These are phyloP conservation scores for Setaria viridis DNA, from an alignment of 202 grass and related monocot genomes.

Conservation along the genomic window DNA sequence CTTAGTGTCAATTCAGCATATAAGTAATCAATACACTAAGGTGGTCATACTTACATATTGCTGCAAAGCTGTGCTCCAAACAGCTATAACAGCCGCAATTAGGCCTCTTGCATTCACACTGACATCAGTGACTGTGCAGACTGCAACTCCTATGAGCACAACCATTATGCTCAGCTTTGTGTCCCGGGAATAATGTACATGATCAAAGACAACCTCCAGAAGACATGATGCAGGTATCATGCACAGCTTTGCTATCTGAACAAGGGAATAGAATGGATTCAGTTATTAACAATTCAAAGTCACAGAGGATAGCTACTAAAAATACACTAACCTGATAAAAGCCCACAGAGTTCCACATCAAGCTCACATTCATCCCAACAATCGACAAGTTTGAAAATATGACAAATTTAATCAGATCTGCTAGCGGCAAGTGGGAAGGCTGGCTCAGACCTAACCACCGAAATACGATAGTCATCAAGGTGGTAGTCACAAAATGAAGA, in stretches of 20 bases:
- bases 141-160: conserved; percentile 80
- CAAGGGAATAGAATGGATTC: conserved; percentile 27
- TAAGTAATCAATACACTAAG: neutral
- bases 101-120: conserved; percentile 81
- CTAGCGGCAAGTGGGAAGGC: conserved; percentile 76
- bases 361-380: conserved; percentile 92
- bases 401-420: conserved; percentile 80
- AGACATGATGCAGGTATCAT: conserved; percentile 95
- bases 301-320: conserved; percentile 7
- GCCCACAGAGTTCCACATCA: conserved; percentile 97
- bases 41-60: conserved; percentile 85
- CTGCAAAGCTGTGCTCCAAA: conserved; percentile 86
- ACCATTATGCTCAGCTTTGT: conserved; percentile 95
- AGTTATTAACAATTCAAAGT: neutral
- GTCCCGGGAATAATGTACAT: conserved; percentile 74
- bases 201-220: conserved; percentile 85
- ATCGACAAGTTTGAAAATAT: conserved; percentile 86
- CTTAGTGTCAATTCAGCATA: neutral
- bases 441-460: conserved; percentile 81
- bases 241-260: conserved; percentile 88
- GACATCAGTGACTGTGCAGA: conserved; percentile 72
- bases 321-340: conserved; percentile 58
- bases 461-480: conserved; percentile 76
- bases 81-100: conserved; percentile 70
- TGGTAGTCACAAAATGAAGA: conserved; percentile 91